Conservation (phyloP, 192 early-diverging fungal genomes). For the Mortierella antarctica region DNA sequence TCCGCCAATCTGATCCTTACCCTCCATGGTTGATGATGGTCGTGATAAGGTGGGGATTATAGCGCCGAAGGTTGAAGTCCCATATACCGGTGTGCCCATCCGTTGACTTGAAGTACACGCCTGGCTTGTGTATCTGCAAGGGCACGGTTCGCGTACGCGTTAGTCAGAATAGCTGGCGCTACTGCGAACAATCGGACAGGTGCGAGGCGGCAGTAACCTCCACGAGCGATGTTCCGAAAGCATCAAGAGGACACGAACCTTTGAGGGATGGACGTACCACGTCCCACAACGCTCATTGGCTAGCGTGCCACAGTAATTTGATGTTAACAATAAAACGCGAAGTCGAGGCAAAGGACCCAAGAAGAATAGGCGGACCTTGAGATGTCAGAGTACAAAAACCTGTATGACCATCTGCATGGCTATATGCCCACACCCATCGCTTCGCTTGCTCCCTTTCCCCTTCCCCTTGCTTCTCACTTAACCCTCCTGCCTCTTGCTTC, state of each 20-base stretch:
- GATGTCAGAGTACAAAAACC: not conserved
- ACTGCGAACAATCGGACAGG: too few relatives aligned
- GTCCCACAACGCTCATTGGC: conserved; percentile 89
- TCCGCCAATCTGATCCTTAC: conserved; percentile 44
- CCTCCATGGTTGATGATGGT: conserved; percentile 66
- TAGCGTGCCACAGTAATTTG: conserved; percentile 5
- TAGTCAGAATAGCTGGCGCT: too few relatives aligned
- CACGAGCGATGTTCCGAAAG: not conserved
- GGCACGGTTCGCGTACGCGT: too few relatives aligned
- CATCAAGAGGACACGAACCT: conserved; percentile 41
- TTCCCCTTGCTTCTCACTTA: not conserved
- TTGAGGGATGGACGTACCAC: conserved; percentile 84
- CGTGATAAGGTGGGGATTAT: conserved; percentile 80
- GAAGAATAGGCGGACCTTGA: not conserved
- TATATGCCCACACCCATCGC: too few relatives aligned
- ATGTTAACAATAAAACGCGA: not conserved
- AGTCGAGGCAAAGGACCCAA: not conserved
- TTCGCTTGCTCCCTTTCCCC: too few relatives aligned
- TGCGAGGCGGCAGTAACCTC: not conserved
- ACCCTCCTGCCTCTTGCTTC: not conserved
- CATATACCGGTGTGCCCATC: conserved; percentile 90
- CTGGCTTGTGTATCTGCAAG: conserved; percentile 53
- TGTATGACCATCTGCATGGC: not conserved
- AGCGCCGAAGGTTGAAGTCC: conserved; percentile 84
- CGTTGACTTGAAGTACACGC: conserved; percentile 94